phyloP scores from a whole-genome alignment of 148 eudicot genomes.

The Diospyros kaki region DNA sequence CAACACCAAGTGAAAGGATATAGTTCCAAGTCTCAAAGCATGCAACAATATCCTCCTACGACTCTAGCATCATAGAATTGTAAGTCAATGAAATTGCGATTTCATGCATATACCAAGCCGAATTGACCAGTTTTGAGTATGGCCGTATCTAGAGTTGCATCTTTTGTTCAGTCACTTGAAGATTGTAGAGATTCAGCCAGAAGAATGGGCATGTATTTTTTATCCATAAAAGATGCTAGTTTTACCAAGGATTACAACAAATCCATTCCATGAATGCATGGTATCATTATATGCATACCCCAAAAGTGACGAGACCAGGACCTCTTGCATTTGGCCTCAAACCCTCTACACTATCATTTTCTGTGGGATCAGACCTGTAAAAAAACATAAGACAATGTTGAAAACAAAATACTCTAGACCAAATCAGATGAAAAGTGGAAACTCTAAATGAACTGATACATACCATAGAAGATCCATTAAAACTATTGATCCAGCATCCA shows the following conservation, averaged over 20 bases:
- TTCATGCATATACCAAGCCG: neutral
- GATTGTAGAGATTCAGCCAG: neutral
- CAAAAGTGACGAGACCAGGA: conserved; percentile 92
- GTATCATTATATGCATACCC: conserved; percentile 55
- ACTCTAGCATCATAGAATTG: neutral
- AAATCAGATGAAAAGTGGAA: conserved; percentile 9
- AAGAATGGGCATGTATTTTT: neutral
- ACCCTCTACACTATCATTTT: conserved; percentile 94
- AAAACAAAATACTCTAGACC: neutral
- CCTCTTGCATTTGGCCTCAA: conserved; percentile 96
- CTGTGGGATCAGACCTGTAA: conserved; percentile 98
- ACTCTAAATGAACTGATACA: neutral
- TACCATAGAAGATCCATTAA: conserved; percentile 98
- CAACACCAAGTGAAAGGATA: too few relatives aligned
- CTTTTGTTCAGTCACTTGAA: neutral
- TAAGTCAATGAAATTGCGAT: neutral
- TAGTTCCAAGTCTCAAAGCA: neutral
- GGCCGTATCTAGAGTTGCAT: neutral
- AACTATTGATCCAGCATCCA: conserved; percentile 94
- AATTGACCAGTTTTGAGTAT: neutral
- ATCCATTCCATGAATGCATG: neutral
- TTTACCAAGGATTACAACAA: neutral
- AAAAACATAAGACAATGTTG: conserved; percentile 15
- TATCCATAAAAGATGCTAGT: neutral
- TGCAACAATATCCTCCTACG: neutral